Conservation (phyloP, 2,329 filamentous ascomycete genomes). For the Talaromyces sp. region DNA sequence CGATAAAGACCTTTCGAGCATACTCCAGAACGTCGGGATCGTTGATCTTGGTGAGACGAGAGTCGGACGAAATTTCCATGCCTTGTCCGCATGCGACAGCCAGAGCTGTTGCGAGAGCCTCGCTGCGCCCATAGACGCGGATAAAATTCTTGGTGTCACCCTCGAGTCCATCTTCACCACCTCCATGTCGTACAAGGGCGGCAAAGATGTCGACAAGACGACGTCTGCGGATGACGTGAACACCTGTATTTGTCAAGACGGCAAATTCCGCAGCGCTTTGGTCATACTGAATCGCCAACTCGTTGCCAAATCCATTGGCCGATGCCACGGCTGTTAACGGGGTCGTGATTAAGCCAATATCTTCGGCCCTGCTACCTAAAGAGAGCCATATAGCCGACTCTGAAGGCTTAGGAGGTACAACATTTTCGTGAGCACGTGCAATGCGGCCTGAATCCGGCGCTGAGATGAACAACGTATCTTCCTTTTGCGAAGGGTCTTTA, state of each 20-base stretch:
- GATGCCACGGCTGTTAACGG: conserved; percentile 66
- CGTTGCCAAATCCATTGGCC: conserved; percentile 84
- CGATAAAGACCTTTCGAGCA: conserved; percentile 83
- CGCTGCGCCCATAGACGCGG: conserved; percentile 77
- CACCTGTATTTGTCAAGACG: conserved; percentile 83
- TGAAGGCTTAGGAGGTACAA: conserved; percentile 58
- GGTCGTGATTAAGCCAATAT: conserved; percentile 70
- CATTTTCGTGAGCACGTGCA: conserved; percentile 52
- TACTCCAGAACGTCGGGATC: conserved; percentile 83
- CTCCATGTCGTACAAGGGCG: conserved; percentile 67
- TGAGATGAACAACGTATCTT: conserved; percentile 74
- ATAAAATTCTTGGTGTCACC: conserved; percentile 80
- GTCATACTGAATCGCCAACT: conserved; percentile 94
- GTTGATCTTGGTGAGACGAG: conserved; percentile 65
- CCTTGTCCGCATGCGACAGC: conserved; percentile 95
- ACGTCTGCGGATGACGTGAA: conserved; percentile 79
- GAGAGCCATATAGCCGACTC: conserved; percentile 80
- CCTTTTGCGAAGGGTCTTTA: conserved; percentile 56
- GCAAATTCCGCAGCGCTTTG: conserved; percentile 77
- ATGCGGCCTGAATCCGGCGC: conserved; percentile 87
- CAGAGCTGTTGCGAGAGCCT: conserved; percentile 84
- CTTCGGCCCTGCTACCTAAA: conserved; percentile 69
- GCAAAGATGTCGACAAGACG: conserved; percentile 91
- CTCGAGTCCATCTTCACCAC: conserved; percentile 71
- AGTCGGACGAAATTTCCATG: conserved; percentile 69